phyloP scores from a whole-genome alignment of 1,284 basidiomycete genomes.

The Meripilus lineatus region DNA sequence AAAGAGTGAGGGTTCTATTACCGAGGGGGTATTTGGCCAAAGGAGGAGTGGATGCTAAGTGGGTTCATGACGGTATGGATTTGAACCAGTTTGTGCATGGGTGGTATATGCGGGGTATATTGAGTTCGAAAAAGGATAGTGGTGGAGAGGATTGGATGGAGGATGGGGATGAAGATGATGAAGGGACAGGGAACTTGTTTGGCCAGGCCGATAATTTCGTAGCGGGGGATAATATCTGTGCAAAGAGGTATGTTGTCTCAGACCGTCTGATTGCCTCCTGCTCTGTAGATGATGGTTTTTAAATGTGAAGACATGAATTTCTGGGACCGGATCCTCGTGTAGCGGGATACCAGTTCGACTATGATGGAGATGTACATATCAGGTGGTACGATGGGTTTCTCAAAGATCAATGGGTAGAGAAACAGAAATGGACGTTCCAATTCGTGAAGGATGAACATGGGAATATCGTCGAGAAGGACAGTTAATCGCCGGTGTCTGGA shows the following conservation, averaged over 20 bases:
- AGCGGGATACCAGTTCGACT: slow-evolving; percentile 35
- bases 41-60: slow-evolving; percentile 31
- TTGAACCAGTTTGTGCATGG: slow-evolving; percentile 36
- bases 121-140: no score
- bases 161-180: slow-evolving; percentile 7
- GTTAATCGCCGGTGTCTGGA: background rate
- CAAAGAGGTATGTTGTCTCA: slow-evolving; percentile 27
- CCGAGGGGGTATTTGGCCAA: slow-evolving; percentile 34
- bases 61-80: slow-evolving; percentile 28
- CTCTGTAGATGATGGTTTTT: background rate
- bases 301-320: slow-evolving; percentile 40
- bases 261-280: background rate
- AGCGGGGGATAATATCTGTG: slow-evolving; percentile 29
- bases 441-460: slow-evolving; percentile 28
- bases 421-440: slow-evolving; percentile 35
- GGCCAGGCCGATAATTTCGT: slow-evolving; percentile 32
- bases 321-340: slow-evolving; percentile 39
- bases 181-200: slow-evolving; percentile 3
- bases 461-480: slow-evolving; percentile 23
- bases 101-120: slow-evolving; percentile 30
- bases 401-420: slow-evolving; percentile 39
- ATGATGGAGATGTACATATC: slow-evolving; percentile 33
- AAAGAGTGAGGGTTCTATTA: slow-evolving; percentile 30
- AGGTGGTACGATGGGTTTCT: slow-evolving; percentile 41
- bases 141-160: slow-evolving; percentile 11